These are phyloP conservation scores for Solanum tarijense DNA, from an alignment of 257 asterid genomes.

Conservation along the genomic window DNA sequence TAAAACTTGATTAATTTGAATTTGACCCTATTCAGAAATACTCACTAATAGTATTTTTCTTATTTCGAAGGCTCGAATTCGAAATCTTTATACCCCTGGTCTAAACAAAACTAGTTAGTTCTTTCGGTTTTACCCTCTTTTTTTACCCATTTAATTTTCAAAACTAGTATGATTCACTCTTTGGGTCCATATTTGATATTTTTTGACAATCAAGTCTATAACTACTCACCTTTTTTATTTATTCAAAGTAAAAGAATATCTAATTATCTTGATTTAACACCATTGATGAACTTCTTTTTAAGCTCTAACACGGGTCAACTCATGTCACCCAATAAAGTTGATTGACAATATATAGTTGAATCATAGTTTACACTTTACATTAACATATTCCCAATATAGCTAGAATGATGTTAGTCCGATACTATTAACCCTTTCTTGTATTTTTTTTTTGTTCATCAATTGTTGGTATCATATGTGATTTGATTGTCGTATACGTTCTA, in stretches of 20 bases:
- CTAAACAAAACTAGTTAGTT: not conserved
- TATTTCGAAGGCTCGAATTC: fast-evolving
- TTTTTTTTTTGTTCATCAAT: not conserved
- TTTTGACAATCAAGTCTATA: not conserved
- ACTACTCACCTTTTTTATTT: not conserved
- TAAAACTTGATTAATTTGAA: too few species aligned
- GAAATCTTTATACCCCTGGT: fast-evolving
- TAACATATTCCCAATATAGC: not conserved
- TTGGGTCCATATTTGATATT: not conserved
- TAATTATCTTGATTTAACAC: slow-evolving; percentile 14
- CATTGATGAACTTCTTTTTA: slow-evolving; percentile 8
- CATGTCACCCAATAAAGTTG: not conserved
- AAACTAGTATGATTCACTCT: not conserved
- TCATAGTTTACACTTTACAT: not conserved
- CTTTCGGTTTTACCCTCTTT: not conserved
- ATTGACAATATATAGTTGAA: slow-evolving; percentile 3
- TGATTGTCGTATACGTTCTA: not conserved
- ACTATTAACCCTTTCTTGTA: not conserved
- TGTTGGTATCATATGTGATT: not conserved
- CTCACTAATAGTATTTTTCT: not conserved
- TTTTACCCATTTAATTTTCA: not conserved
- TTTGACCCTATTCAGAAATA: too few species aligned
- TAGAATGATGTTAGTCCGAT: not conserved
- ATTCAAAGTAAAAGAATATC: slow-evolving; percentile 2
- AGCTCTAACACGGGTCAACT: not conserved